Evolutionary conservation across 192 early-diverging fungal species (phyloP).

Genomic region (Radiomyces spectabilis): DNA sequence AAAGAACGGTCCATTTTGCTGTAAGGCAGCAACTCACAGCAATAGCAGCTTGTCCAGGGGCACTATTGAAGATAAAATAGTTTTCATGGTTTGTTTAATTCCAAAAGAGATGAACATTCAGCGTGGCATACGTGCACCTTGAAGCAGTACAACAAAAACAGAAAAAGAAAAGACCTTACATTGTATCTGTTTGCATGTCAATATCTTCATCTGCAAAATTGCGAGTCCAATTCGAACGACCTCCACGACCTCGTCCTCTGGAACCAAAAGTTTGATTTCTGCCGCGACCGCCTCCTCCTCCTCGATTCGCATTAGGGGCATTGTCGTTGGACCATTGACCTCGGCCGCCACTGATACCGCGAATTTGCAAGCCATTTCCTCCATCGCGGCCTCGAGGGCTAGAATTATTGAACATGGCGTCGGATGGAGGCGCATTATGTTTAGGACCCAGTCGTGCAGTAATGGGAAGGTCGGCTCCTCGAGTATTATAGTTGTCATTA

Average conservation of each 20-base stretch:
- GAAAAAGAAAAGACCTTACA: background rate
- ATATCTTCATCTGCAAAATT: conserved; percentile 14
- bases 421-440: too few species aligned
- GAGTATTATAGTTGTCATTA: background rate
- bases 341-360: background rate
- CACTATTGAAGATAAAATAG: background rate
- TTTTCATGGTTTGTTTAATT: background rate
- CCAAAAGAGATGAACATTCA: background rate
- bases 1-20: background rate
- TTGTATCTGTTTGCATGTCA: conserved; percentile 5
- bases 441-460: conserved; percentile 12
- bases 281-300: background rate
- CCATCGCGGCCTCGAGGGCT: background rate
- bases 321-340: background rate
- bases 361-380: background rate
- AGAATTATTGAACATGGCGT: too few species aligned
- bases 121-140: background rate
- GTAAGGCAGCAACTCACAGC: background rate
- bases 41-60: conserved; percentile 2
- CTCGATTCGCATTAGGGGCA: background rate
- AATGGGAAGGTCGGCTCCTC: background rate
- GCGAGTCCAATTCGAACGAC: background rate
- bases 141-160: background rate
- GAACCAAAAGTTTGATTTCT: background rate
- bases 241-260: conserved; percentile 9